Conservation (phyloP, 345 rosid species). For the Brassica carinata region DNA sequence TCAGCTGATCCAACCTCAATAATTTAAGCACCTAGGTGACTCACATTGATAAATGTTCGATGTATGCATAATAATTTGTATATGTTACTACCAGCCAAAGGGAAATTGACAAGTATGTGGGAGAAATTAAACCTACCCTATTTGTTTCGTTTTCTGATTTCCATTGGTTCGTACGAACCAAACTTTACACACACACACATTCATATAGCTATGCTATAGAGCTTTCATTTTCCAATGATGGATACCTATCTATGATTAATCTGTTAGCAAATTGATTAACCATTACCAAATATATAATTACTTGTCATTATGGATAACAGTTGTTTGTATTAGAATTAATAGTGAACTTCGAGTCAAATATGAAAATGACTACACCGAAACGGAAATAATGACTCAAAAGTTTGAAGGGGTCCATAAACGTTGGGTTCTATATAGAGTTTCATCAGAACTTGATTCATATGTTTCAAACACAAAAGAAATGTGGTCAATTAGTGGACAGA, state of each 20-base stretch:
- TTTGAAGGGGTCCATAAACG: slow-evolving; percentile 24
- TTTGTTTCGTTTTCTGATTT: slow-evolving; percentile 27
- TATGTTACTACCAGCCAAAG: slow-evolving; percentile 33
- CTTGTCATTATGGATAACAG: slow-evolving; percentile 1
- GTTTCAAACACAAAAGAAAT: slow-evolving; percentile 14
- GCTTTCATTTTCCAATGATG: slow-evolving; percentile 12
- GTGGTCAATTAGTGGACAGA: slow-evolving; percentile 24
- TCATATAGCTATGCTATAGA: slow-evolving; percentile 13
- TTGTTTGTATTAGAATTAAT: neutral
- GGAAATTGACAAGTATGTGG: slow-evolving; percentile 33
- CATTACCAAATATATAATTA: neutral
- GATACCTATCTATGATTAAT: slow-evolving; percentile 12
- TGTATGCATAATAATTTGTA: slow-evolving; percentile 17
- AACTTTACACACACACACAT: slow-evolving; percentile 21
- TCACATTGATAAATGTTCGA: slow-evolving; percentile 29
- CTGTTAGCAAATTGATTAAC: slow-evolving; percentile 19
- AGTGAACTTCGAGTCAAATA: neutral
- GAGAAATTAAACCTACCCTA: slow-evolving; percentile 9
- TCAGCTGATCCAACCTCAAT: slow-evolving; percentile 28
- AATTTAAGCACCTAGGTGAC: slow-evolving; percentile 28
- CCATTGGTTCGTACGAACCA: slow-evolving; percentile 16
- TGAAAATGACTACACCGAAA: neutral
- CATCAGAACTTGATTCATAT: slow-evolving; percentile 16
- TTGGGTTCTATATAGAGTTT: slow-evolving; percentile 14
- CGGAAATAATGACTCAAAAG: slow-evolving; percentile 16